Percentiles rank a stretch among this genome's conserved stretches.
phyloP scores from a whole-genome alignment of 768 basidiomycete species.

The Trametes cinnabarina region DNA sequence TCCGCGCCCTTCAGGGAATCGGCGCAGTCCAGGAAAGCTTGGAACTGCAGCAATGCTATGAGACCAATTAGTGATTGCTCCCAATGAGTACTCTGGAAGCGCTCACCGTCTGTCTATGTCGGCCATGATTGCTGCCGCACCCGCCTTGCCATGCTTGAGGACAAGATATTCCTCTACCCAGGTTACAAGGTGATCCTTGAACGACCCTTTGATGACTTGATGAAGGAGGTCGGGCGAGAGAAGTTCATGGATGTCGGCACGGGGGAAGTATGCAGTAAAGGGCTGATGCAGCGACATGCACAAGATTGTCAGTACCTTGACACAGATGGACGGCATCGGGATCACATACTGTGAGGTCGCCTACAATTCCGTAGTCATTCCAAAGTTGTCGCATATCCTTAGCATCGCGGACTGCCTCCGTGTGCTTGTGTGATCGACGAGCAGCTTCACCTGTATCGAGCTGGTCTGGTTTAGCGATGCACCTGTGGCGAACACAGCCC shows the following conservation, averaged over 20 bases:
- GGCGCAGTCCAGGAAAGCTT: constrained; percentile 20
- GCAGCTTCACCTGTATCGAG: constrained; percentile 4
- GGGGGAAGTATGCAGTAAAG: neutral
- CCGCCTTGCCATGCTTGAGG: neutral
- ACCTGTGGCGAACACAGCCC: too few relatives aligned
- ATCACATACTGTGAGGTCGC: too few relatives aligned
- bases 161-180: constrained; percentile 23
- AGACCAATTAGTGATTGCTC: too few relatives aligned
- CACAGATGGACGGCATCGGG: neutral
- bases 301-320: too few relatives aligned
- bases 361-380: constrained; percentile 10
- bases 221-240: constrained; percentile 23
- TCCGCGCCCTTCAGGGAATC: constrained; percentile 23
- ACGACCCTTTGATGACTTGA: constrained; percentile 26
- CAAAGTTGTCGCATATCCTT: neutral
- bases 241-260: constrained; percentile 24
- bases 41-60: constrained; percentile 14
- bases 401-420: neutral
- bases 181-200: constrained; percentile 25
- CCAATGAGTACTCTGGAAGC: too few relatives aligned
- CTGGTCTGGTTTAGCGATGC: constrained; percentile 1
- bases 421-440: neutral
- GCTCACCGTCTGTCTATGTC: constrained; percentile 21
- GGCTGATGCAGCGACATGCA: too few relatives aligned
- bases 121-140: constrained; percentile 5